A percentile compares a stretch with the other conserved stretches of the same genome.
Conservation (phyloP, 805 yeast species). For the Schwanniomyces polymorphus region DNA sequence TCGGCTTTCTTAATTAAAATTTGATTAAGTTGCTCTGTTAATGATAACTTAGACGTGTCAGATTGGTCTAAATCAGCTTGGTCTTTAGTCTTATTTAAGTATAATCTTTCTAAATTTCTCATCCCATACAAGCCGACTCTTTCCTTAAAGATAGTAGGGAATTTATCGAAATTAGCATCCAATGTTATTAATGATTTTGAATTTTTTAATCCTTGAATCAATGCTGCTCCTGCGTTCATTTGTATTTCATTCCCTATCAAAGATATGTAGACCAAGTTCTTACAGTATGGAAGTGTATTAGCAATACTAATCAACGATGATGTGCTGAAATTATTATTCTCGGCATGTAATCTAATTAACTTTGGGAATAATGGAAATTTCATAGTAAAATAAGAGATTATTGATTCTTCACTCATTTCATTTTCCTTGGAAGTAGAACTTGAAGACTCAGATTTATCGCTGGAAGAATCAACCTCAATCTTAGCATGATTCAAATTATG, state of each 20-base stretch:
- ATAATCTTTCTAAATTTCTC: slow-evolving; percentile 72
- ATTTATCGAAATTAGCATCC: slow-evolving; percentile 62
- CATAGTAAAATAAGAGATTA: slow-evolving; percentile 56
- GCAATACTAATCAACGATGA: slow-evolving; percentile 60
- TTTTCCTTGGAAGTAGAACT: not conserved
- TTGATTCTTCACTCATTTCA: slow-evolving; percentile 10
- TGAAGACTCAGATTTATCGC: not conserved
- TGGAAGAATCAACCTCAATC: not conserved
- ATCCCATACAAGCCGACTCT: slow-evolving; percentile 77
- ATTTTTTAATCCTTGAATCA: slow-evolving; percentile 68
- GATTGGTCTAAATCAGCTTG: not conserved
- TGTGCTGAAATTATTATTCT: slow-evolving; percentile 59
- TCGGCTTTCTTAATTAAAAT: slow-evolving; percentile 34
- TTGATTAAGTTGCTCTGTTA: slow-evolving; percentile 28
- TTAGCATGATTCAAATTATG: not conserved
- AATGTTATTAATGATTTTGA: slow-evolving; percentile 65
- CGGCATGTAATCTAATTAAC: slow-evolving; percentile 69
- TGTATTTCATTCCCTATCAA: slow-evolving; percentile 63
- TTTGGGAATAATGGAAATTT: slow-evolving; percentile 68
- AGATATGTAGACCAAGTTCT: slow-evolving; percentile 65
- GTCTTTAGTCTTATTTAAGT: slow-evolving; percentile 15
- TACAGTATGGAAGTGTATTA: slow-evolving; percentile 69
- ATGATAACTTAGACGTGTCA: slow-evolving; percentile 9
- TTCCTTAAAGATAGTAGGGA: slow-evolving; percentile 65
- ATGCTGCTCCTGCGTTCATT: slow-evolving; percentile 59